Conservation (phyloP, 768 basidiomycete species). For the Lactarius pseudohatsudake region DNA sequence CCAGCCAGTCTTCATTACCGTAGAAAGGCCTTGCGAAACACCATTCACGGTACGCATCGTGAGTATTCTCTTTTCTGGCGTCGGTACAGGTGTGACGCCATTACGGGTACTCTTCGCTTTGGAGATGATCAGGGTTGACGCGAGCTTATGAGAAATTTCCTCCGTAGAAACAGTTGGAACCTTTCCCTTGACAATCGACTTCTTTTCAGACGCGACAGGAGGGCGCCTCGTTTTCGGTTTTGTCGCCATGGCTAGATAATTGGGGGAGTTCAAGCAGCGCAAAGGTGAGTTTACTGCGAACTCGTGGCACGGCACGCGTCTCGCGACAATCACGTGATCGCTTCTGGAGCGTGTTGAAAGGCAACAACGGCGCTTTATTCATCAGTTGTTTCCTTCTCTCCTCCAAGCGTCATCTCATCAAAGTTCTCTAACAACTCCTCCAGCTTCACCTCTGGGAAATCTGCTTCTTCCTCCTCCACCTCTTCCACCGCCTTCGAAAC, state of each 20-base stretch:
- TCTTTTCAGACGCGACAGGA: not conserved
- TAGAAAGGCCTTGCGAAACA: constrained; percentile 57
- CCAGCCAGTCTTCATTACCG: constrained; percentile 58
- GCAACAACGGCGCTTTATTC: constrained; percentile 2
- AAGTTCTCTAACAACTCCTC: constrained; percentile 90
- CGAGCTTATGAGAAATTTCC: constrained; percentile 33
- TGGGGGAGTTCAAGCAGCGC: not conserved
- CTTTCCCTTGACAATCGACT: not conserved
- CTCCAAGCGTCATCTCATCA: constrained; percentile 82
- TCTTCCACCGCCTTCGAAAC: constrained; percentile 37
- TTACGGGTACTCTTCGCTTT: constrained; percentile 26
- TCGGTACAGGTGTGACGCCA: constrained; percentile 5
- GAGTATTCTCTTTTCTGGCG: constrained; percentile 17
- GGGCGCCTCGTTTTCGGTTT: constrained; percentile 7
- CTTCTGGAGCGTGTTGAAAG: not conserved
- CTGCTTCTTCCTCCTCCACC: constrained; percentile 60
- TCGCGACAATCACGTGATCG: constrained; percentile 12
- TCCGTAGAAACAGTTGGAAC: constrained; percentile 19
- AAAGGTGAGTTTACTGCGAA: not conserved
- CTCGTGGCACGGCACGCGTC: not conserved
- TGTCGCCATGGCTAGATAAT: constrained; percentile 13
- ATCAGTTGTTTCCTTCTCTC: constrained; percentile 37
- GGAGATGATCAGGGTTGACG: constrained; percentile 32
- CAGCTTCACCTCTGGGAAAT: constrained; percentile 85
- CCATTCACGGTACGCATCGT: constrained; percentile 68